Percentiles rank a stretch among this genome's conserved stretches.
phyloP scores from a whole-genome alignment of 495 filamentous ascomycete genomes.

The Penicillium mononematosum region DNA sequence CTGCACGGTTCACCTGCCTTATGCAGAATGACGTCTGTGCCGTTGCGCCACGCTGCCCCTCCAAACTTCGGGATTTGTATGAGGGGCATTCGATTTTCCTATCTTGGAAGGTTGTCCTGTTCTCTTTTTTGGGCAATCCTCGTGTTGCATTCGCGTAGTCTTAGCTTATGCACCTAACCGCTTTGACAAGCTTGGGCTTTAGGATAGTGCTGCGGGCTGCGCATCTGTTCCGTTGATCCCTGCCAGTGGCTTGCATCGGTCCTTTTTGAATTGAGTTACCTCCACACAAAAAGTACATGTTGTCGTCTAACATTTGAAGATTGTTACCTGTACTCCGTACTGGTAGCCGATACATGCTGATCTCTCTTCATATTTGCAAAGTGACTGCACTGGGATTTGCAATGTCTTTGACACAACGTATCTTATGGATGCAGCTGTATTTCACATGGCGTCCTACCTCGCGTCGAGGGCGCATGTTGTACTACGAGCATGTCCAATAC shows the following conservation, averaged over 20 bases:
- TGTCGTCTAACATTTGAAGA: not conserved
- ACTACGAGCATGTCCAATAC: not conserved
- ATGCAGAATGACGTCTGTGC: constrained; percentile 24
- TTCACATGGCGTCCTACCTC: not conserved
- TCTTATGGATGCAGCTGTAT: not conserved
- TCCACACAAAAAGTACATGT: not conserved
- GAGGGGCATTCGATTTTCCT: not conserved
- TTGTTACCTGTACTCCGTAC: not conserved
- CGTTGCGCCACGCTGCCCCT: constrained; percentile 13
- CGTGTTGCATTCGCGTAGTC: not conserved
- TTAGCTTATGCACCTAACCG: constrained; percentile 9
- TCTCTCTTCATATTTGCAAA: constrained; percentile 9
- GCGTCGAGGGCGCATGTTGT: not conserved
- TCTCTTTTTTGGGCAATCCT: not conserved
- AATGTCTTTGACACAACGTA: not conserved
- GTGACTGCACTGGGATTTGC: not conserved
- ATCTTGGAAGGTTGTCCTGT: constrained; percentile 2
- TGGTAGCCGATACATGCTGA: constrained; percentile 10
- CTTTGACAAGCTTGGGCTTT: constrained; percentile 6
- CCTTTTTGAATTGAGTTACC: not conserved
- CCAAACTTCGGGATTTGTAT: constrained; percentile 1
- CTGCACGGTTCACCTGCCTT: constrained; percentile 7
- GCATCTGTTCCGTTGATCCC: constrained; percentile 8
- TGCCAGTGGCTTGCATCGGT: constrained; percentile 3
- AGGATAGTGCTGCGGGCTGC: constrained; percentile 2